Evolutionary conservation across 306 rosid genomes (phyloP), one percentile per base, ranked within the genome.

Genomic region (Pterocarpus santalinus): DNA sequence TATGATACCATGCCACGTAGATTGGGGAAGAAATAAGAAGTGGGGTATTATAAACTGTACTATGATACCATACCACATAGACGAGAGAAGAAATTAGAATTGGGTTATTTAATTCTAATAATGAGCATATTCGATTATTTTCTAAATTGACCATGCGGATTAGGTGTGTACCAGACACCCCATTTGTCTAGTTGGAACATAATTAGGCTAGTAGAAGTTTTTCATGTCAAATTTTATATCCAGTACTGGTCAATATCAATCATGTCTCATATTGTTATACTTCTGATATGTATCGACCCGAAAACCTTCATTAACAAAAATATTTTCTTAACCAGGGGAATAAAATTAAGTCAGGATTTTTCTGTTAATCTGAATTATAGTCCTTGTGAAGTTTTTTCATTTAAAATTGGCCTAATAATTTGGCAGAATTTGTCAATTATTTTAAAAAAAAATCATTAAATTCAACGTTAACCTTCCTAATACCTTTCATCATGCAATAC

Each of bases 221-320:
- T 49, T 12, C 16, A 69, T 49, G 7, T 32, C 5, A 8, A 32
- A 46, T 11, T 49, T 11, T 49, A 13, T 49, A 49, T 14, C n/a
- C 3, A 2, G 2, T 6, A 6, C 43, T 53, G 58, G 8, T 10
- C 17, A 53, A 53, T n/a, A 53, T 13, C 58, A 53, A 53, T 53
- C 17, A 14, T 53, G 17, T 53, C 58, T 53, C 17, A 15, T 1
- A 53, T 5, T 15, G 17, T 53, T 53, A 53, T 4, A 39, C 43
- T 46, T 46, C 4, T 46, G 51, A 1, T 5, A 53, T 53, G 2
- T 15, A 53, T 53, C 14, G 8, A 47, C 69, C 69, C 41, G 46
- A 83, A 22, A 77, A 1, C 73, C 49, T 67, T 65, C 75, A 46
- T 70, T 68, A n/a, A 10, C 14, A 41, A 33, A 71, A 8, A 44